Evolutionary conservation across 495 filamentous ascomycete species (phyloP).

Genomic region (Hypoxylon perforatum): DNA sequence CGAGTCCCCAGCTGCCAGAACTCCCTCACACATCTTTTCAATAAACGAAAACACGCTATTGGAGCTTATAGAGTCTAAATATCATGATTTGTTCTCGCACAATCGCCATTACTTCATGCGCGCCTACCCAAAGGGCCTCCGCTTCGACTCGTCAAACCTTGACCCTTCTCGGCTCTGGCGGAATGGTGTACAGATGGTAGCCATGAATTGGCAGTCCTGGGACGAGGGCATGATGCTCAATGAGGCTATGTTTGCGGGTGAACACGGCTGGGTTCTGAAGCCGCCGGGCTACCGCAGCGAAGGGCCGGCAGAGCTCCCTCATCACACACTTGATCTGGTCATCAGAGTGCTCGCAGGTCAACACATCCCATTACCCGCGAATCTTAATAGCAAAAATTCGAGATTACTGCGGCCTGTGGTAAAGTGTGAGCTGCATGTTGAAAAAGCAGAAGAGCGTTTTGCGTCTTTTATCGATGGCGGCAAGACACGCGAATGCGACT

Average conservation of each 20-base stretch:
- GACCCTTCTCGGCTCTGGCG: conserved; percentile 89
- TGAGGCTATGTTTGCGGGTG: conserved; percentile 88
- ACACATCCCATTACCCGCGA: conserved; percentile 53
- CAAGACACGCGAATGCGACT: conserved; percentile 36
- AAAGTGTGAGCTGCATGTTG: conserved; percentile 83
- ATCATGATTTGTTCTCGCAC: conserved; percentile 75
- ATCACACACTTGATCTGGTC: conserved; percentile 50
- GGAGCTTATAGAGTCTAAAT: conserved; percentile 64
- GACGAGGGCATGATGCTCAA: conserved; percentile 97
- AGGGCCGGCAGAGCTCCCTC: conserved; percentile 17
- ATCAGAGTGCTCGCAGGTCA: conserved; percentile 60
- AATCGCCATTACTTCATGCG: conserved; percentile 89
- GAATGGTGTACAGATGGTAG: conserved; percentile 89
- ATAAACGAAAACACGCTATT: conserved; percentile 80
- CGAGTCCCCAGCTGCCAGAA: conserved; percentile 62
- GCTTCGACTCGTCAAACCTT: conserved; percentile 85
- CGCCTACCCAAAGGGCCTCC: conserved; percentile 83
- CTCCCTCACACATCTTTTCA: conserved; percentile 86
- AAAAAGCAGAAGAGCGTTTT: conserved; percentile 59
- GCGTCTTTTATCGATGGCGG: conserved; percentile 20
- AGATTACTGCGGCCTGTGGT: conserved; percentile 59
- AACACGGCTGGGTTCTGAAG: conserved; percentile 87
- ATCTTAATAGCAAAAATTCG: conserved; percentile 38
- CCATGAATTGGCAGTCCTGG: conserved; percentile 91
- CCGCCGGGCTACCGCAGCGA: conserved; percentile 64